phyloP scores from a whole-genome alignment of 257 asterid species.

The Datura wrightii region DNA sequence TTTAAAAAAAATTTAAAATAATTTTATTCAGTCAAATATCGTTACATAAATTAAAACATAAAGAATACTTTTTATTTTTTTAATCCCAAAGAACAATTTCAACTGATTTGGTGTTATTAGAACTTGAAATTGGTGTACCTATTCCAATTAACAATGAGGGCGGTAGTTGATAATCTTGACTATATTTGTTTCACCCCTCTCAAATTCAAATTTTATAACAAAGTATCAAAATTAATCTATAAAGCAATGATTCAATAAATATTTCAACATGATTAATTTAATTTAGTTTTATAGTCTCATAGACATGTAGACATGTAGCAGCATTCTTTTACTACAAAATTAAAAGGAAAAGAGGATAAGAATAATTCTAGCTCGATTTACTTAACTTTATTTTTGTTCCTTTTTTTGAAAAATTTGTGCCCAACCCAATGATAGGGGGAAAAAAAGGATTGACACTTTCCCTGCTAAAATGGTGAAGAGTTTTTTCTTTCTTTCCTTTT shows the following conservation, averaged over 20 bases:
- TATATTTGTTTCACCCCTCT: background rate
- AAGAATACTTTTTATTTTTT: background rate
- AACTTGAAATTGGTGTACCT: background rate
- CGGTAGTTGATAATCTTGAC: constrained; percentile 24
- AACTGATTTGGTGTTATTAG: background rate
- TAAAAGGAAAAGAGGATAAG: background rate
- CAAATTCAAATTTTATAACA: background rate
- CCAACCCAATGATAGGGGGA: background rate
- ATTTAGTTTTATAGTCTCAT: too few species aligned
- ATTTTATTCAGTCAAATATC: background rate
- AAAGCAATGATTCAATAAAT: background rate
- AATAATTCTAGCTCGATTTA: background rate
- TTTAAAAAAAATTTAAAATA: too few species aligned
- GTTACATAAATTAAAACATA: background rate
- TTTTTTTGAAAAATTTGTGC: background rate
- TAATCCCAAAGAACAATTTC: background rate
- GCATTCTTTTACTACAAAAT: background rate
- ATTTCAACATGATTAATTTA: background rate
- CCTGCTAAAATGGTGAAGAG: background rate
- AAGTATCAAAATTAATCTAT: background rate
- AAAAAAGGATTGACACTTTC: background rate
- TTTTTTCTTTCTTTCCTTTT: too few species aligned
- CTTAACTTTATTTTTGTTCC: too few species aligned
- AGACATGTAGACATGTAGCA: background rate
- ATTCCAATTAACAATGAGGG: constrained; percentile 12